Base-by-base conservation (phyloP, 768 basidiomycete species). In the Auricularia sp. region DNA sequence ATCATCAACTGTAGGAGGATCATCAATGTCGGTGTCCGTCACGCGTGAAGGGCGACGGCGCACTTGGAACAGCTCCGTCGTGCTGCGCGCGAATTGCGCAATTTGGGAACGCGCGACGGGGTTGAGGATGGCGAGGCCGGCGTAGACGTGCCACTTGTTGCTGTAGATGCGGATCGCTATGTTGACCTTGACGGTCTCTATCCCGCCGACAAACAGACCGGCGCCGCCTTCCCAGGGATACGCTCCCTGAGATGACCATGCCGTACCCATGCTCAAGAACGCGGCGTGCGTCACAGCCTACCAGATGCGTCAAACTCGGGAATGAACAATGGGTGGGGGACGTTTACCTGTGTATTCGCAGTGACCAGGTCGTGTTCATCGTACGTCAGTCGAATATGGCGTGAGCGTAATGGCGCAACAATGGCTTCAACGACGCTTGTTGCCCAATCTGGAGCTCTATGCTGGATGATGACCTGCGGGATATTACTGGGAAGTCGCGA, bases 71-170 rank as follows among this genome's bases (percentile, higher is more conserved):
- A 98, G 80, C 64, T 93, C 93, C 2, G 90, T 90, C 7, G 86
- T 85, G 70, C 87, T 89, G 65, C 84, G 83, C 3, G 96, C 87
- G 72, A 87, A 99, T 68, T 96, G 93, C 69, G 97, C 83, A 68
- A 99, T 98, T 73, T 98, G 96, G 1, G 81, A 74, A 51, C 84
- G 83, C 0, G 97, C 97, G 11, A 83, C 87, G 3, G 97, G 96
- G 75, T 99, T 98, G 67, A 99, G 83, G 72, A 98, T 92, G 1
- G 96, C 96, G n/a, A 99, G 84, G 1, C 97, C 96, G 14, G 96
- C 96, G 73, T 99, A 99, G 71, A 99, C 96, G 76, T 99, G 96
- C 94, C 94, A 99, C 66, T 93, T 89, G 74, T 94, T 97, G 54
- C 92, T 84, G 75, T 98, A 99, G 70, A 99, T 98, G 0, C 97